Evolutionary conservation across 148 eudicot species (phyloP), one percentile per base, ranked within the genome.

Genomic region (Chenopodium formosanum): DNA sequence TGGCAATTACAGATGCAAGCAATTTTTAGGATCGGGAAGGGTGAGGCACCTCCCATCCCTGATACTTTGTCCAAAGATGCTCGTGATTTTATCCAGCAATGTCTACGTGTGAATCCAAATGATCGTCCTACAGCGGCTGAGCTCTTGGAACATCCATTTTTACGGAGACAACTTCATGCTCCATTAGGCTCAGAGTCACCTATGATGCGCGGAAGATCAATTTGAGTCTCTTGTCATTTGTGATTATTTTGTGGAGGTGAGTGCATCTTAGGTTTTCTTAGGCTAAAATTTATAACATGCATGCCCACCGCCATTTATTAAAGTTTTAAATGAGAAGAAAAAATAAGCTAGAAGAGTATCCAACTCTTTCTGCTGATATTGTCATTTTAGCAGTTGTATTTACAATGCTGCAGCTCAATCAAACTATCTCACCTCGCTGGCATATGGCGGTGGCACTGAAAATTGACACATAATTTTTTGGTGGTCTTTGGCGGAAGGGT

Each of bases 41-140:
- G 96, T n/a, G 87, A 84, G 70, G 90, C 83, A 37, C 99, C 99
- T 47, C 82, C 86, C 56, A 79, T 95, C 75, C 97, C 97, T 29
- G 84, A 90, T 70, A 31, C 85, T 56, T 90, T 95, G 70, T 93
- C 97, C 17, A 75, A 52, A 40, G 97, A 93, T 84, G 94, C 94
- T 44, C 87, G 84, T 25, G 92, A 91, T 86, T 90, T 95, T 75
- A 92, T 88, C 37, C 73, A 74, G n/a, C 75, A 70, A 53, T 88
- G 90, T 77, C 73, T 88, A 73, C 83, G 79, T 19, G 86, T 81
- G 50, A 81, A 85, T 64, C 85, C 90, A 37, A 22, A 76, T 56
- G 86, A 85, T 71, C 88, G 90, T 13, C 88, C 90, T 65, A 78
- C 90, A 23, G 88, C 90, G 67, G 84, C 79, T 64, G 84, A 83